A percentile compares a stretch with the other conserved stretches of the same genome.
Conservation (phyloP, 2,329 filamentous ascomycete genomes). For the Neoscytalidium dimidiatum region DNA sequence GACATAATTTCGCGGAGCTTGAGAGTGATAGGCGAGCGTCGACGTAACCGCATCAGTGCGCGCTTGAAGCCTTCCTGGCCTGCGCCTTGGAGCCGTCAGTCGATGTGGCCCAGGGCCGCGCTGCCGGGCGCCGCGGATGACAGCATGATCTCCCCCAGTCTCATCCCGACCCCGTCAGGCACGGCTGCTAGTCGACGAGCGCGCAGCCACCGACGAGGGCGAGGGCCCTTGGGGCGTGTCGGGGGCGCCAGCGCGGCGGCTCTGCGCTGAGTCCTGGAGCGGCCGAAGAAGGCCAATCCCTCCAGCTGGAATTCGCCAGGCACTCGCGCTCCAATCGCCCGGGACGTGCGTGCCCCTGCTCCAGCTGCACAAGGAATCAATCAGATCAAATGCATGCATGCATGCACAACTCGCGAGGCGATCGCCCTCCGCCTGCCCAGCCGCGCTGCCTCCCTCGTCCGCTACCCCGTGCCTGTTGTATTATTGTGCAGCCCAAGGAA, state of each 20-base stretch:
- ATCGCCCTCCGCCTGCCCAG: background rate
- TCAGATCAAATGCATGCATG: slow-evolving; percentile 7
- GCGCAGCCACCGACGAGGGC: slow-evolving; percentile 1
- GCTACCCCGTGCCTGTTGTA: too few relatives aligned
- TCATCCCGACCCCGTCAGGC: background rate
- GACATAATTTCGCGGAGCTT: slow-evolving; percentile 19
- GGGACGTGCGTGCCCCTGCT: slow-evolving; percentile 13
- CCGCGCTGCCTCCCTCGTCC: too few relatives aligned
- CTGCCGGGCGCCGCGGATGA: slow-evolving; percentile 6
- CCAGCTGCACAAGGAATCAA: background rate
- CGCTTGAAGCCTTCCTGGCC: background rate
- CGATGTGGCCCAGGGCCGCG: background rate
- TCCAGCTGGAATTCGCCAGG: slow-evolving; percentile 12
- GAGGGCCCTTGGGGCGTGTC: too few relatives aligned
- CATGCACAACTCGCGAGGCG: background rate
- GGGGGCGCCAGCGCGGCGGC: slow-evolving; percentile 7
- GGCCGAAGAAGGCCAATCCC: background rate
- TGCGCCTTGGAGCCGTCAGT: background rate
- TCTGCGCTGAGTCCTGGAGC: background rate
- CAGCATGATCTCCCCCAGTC: slow-evolving; percentile 6
- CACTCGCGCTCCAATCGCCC: slow-evolving; percentile 10
- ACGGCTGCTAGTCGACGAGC: slow-evolving; percentile 1
- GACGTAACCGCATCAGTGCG: slow-evolving; percentile 18
- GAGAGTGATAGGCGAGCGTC: slow-evolving; percentile 19
- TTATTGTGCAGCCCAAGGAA: too few relatives aligned